Conservation (phyloP, 2,329 filamentous ascomycete genomes). For the Domatiomyces globalis region DNA sequence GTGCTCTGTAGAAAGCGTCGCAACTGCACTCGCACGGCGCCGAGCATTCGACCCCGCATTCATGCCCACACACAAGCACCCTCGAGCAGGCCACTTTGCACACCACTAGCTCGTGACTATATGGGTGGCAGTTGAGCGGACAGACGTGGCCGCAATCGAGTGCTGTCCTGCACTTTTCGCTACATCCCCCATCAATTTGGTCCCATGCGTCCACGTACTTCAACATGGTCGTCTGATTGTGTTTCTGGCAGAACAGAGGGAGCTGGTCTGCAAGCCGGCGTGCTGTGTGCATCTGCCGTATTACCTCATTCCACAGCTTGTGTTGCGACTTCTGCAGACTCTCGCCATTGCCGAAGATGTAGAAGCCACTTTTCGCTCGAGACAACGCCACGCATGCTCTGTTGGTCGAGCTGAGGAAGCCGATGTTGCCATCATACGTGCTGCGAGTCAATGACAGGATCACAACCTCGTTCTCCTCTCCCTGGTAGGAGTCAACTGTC, state of each 20-base stretch:
- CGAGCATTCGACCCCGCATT: slow-evolving; percentile 9
- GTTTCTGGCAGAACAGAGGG: slow-evolving; percentile 50
- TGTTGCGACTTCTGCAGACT: slow-evolving; percentile 33
- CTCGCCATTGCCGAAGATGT: slow-evolving; percentile 64
- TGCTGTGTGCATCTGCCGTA: slow-evolving; percentile 27
- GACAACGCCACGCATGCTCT: slow-evolving; percentile 50
- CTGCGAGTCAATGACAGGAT: slow-evolving; percentile 69
- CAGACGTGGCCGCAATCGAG: slow-evolving; percentile 42
- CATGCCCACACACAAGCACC: slow-evolving; percentile 11
- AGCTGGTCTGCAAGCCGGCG: slow-evolving; percentile 37
- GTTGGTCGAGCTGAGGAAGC: slow-evolving; percentile 57
- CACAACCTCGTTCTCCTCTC: slow-evolving; percentile 77
- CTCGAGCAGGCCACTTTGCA: slow-evolving; percentile 24
- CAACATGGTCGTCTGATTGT: slow-evolving; percentile 40
- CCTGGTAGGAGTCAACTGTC: slow-evolving; percentile 82
- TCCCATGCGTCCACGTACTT: slow-evolving; percentile 29
- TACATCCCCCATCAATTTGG: slow-evolving; percentile 40
- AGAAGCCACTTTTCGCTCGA: slow-evolving; percentile 64
- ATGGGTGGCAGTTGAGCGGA: slow-evolving; percentile 37
- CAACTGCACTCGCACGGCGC: slow-evolving; percentile 12
- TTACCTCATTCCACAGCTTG: slow-evolving; percentile 39
- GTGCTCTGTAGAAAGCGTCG: slow-evolving; percentile 1
- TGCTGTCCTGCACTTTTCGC: slow-evolving; percentile 29
- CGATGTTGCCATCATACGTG: slow-evolving; percentile 43
- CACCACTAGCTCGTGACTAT: slow-evolving; percentile 20